Conservation (phyloP, 345 rosid genomes). For the Kernera saxatilis region DNA sequence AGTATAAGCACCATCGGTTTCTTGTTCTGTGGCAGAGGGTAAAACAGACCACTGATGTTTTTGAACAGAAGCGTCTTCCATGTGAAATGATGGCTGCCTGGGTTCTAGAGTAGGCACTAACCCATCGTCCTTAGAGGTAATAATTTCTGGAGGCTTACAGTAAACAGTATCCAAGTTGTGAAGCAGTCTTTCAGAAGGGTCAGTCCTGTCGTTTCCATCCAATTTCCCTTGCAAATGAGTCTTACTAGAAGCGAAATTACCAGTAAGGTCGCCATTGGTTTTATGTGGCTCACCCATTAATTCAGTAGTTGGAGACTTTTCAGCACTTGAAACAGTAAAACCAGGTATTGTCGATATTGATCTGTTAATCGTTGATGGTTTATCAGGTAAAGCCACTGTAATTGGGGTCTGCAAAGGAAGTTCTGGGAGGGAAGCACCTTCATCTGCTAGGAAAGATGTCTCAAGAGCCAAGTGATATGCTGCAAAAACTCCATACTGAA, state of each 20-base stretch:
- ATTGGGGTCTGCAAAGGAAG: slow-evolving; percentile 76
- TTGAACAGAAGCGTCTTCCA: slow-evolving; percentile 19
- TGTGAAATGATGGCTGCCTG: slow-evolving; percentile 15
- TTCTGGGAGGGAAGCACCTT: slow-evolving; percentile 95
- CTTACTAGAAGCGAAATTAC: slow-evolving; percentile 22
- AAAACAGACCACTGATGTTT: slow-evolving; percentile 26
- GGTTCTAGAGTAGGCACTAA: slow-evolving; percentile 35
- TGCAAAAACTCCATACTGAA: slow-evolving; percentile 96
- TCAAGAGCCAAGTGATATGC: slow-evolving; percentile 97
- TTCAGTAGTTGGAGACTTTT: slow-evolving; percentile 39
- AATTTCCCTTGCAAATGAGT: slow-evolving; percentile 27
- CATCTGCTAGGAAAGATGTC: slow-evolving; percentile 96
- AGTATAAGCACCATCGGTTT: slow-evolving; percentile 15
- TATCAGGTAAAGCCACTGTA: slow-evolving; percentile 85
- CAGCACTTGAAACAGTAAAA: slow-evolving; percentile 40
- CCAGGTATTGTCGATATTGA: slow-evolving; percentile 93
- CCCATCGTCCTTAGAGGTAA: slow-evolving; percentile 27
- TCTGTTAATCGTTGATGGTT: slow-evolving; percentile 61
- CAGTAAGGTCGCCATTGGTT: slow-evolving; percentile 24
- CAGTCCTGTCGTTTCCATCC: slow-evolving; percentile 31
- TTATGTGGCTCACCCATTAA: slow-evolving; percentile 39
- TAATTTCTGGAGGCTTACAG: slow-evolving; percentile 17
- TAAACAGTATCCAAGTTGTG: slow-evolving; percentile 18
- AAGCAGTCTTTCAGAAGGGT: slow-evolving; percentile 19
- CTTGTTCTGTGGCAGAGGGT: slow-evolving; percentile 21